Evolutionary conservation across 1,284 basidiomycete species (phyloP), one percentile per base, ranked within the genome.

Genomic region (Ustilago trichophora): DNA sequence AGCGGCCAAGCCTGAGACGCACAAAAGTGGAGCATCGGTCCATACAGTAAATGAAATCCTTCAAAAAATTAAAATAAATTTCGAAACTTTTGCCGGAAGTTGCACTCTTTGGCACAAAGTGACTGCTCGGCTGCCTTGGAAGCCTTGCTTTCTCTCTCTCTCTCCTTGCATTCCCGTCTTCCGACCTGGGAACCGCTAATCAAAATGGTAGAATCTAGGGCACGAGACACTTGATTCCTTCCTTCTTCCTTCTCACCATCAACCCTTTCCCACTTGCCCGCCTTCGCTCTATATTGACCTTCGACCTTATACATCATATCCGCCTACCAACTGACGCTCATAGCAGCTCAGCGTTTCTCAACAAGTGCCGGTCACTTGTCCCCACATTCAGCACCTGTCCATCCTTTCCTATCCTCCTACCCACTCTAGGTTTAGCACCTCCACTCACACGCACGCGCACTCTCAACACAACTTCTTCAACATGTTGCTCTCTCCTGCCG

Each of bases 401-500:
- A 25, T 22, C 18, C 18, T 26, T n/a, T 9, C 16, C 26, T 24
- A 7, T 16, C 16, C n/a, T 35, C 45, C 10, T 36, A 21, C 32
- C n/a, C 27, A 40, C 6, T 6, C 9, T 16, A 27, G 4, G 10
- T 27, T 36, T 24, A 9, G 38, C 31, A 32, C 31, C 31, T 44
- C 42, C 29, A 44, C 19, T 22, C 10, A 43, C 21, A 22, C 38
- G 16, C 13, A 3, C 37, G 18, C 40, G 11, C 37, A 7, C n/a
- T n/a, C n/a, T n/a, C n/a, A n/a, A n/a, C 16, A 21, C 7, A 22
- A 9, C 11, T 18, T 19, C 24, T 16, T 9, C 24, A 21, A 44
- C 37, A 68, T 68, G 65, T 36, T 68, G 58, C 65, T 68, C 34
- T 68, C 65, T 24, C 65, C 65, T 9, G 65, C 65, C 26, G 58